Conservation (phyloP, 2,329 filamentous ascomycete species). For the Diaporthe batatas region DNA sequence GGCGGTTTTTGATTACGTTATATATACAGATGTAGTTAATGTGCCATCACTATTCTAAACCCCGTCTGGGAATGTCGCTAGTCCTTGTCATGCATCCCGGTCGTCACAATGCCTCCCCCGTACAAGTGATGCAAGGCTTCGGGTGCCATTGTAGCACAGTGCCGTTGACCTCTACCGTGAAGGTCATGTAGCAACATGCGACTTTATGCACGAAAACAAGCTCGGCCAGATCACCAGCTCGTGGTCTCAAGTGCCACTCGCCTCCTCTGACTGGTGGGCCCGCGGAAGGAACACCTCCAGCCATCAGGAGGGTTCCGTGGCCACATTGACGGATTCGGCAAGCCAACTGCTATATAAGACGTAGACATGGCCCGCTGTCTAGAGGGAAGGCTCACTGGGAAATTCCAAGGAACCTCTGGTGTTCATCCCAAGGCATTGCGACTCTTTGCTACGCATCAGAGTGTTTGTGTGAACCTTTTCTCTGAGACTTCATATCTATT, state of each 20-base stretch:
- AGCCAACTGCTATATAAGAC: conserved; percentile 30
- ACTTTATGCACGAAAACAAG: conserved; percentile 24
- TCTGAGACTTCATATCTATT: neutral
- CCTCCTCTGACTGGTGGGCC: conserved; percentile 25
- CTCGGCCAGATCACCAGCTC: conserved; percentile 21
- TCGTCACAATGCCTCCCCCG: neutral
- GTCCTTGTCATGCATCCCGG: neutral
- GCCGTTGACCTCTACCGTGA: conserved; percentile 18
- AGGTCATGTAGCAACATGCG: conserved; percentile 23
- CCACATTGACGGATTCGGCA: conserved; percentile 16
- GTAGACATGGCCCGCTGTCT: conserved; percentile 1
- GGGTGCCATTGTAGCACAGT: conserved; percentile 16
- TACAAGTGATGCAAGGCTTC: conserved; percentile 22
- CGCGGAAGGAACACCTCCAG: conserved; percentile 4
- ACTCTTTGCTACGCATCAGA: neutral
- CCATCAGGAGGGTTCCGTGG: conserved; percentile 12
- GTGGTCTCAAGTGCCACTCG: conserved; percentile 9
- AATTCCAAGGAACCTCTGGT: conserved; percentile 14
- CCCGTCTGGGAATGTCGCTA: conserved; percentile 10
- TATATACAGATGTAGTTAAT: neutral
- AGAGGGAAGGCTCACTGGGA: conserved; percentile 6
- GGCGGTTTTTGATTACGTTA: neutral
- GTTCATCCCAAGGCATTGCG: neutral
- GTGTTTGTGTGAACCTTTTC: neutral
- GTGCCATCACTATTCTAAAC: neutral